Percentiles rank a stretch among this genome's conserved stretches.
These are phyloP conservation scores for Suillus plorans DNA, from an alignment of 768 basidiomycete genomes.

Conservation along the genomic window DNA sequence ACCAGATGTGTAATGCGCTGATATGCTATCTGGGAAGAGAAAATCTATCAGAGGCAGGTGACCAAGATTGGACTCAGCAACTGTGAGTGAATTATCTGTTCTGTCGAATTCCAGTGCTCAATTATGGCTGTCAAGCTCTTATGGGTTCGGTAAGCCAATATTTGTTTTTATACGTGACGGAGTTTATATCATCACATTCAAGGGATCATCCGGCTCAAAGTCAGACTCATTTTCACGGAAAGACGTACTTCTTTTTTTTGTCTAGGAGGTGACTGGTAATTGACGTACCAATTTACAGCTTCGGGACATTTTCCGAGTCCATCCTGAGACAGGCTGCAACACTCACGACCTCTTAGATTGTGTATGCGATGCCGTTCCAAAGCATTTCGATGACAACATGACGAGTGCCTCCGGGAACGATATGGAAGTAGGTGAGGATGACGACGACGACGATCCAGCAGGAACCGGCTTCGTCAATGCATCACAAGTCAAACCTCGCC, in stretches of 20 bases:
- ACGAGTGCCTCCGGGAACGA: not conserved
- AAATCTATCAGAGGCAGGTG: slow-evolving; percentile 92
- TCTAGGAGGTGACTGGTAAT: not conserved
- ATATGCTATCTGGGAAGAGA: slow-evolving; percentile 48
- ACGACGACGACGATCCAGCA: slow-evolving; percentile 31
- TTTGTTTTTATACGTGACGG: not conserved
- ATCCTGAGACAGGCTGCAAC: slow-evolving; percentile 76
- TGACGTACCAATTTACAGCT: slow-evolving; percentile 48
- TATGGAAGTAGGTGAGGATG: slow-evolving; percentile 11
- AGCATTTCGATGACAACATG: slow-evolving; percentile 6
- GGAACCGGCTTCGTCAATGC: slow-evolving; percentile 61
- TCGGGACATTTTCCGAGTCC: slow-evolving; percentile 89
- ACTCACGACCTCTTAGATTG: slow-evolving; percentile 93
- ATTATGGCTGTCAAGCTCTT: slow-evolving; percentile 44
- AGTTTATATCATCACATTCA: slow-evolving; percentile 21
- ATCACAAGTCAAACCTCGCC: slow-evolving; percentile 53
- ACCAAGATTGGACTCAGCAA: slow-evolving; percentile 91
- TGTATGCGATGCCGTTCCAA: slow-evolving; percentile 47
- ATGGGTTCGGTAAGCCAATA: slow-evolving; percentile 59
- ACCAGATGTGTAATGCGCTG: not conserved
- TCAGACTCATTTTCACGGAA: slow-evolving; percentile 85
- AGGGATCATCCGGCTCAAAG: slow-evolving; percentile 53
- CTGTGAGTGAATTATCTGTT: slow-evolving; percentile 49
- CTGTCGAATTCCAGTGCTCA: not conserved
- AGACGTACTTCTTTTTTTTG: slow-evolving; percentile 55